Conservation (phyloP, 2,329 filamentous ascomycete genomes). For the Diaporthe capsici region DNA sequence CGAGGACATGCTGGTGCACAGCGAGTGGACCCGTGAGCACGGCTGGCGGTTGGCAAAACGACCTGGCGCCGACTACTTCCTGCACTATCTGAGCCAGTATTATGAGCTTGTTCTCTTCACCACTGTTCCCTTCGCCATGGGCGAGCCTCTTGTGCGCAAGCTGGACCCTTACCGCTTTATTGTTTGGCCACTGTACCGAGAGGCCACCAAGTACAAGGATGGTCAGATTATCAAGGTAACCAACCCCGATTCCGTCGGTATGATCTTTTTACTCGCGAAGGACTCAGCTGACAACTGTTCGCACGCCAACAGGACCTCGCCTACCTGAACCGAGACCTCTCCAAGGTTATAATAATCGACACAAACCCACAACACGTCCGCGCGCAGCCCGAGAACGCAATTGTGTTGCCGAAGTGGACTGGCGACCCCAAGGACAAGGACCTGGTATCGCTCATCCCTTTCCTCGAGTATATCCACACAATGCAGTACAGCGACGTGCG, state of each 20-base stretch:
- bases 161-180: conserved; percentile 96
- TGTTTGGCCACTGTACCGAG: conserved; percentile 93
- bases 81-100: conserved; percentile 96
- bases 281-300: conserved; percentile 42
- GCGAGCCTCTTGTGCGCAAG: conserved; percentile 90
- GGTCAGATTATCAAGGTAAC: conserved; percentile 95
- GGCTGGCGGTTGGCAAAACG: conserved; percentile 97
- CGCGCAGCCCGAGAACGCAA: conserved; percentile 96
- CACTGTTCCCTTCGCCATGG: conserved; percentile 84
- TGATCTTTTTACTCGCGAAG: not conserved
- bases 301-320: conserved; percentile 80
- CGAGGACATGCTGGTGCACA: conserved; percentile 95
- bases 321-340: conserved; percentile 95
- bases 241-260: accelerated
- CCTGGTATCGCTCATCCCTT: conserved; percentile 90
- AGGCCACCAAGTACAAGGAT: conserved; percentile 97
- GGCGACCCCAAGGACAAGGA: conserved; percentile 87
- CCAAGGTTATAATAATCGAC: conserved; percentile 95
- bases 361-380: conserved; percentile 86
- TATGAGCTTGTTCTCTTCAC: conserved; percentile 99
- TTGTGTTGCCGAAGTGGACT: conserved; percentile 90
- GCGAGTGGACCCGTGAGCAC: conserved; percentile 93
- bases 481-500: conserved; percentile 93
- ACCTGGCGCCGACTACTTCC: conserved; percentile 95
- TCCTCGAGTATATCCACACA: conserved; percentile 96